Evolutionary conservation across 371 early-diverging fungal species (phyloP).

Genomic region (Mortierella sp.): DNA sequence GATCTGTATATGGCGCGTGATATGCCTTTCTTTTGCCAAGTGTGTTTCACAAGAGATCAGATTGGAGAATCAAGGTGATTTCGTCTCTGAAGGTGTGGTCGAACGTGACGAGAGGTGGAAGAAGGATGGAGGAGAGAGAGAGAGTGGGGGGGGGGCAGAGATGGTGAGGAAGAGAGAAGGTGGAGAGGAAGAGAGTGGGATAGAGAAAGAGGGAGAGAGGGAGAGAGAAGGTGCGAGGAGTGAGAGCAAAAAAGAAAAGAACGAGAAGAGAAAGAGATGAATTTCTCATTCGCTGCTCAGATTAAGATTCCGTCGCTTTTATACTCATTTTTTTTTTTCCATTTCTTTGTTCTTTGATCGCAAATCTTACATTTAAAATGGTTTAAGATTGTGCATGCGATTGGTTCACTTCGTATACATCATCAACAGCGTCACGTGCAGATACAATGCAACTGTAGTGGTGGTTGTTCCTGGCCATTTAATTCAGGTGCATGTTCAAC

Average conservation of each 20-base stretch:
- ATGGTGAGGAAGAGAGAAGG: neutral
- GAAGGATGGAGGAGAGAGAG: neutral
- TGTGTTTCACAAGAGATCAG: neutral
- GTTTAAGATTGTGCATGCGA: neutral
- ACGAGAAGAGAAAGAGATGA: conserved; percentile 33
- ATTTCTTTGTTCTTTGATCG: conserved; percentile 3
- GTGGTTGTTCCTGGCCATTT: too few species aligned
- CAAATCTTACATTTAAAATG: neutral
- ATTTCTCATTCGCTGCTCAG: conserved; percentile 8
- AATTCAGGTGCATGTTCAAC: too few species aligned
- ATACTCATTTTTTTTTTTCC: neutral
- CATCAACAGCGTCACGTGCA: too few species aligned
- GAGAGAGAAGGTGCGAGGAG: conserved; percentile 16
- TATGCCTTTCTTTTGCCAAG: neutral
- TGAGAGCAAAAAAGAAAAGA: conserved; percentile 24
- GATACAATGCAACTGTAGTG: too few species aligned
- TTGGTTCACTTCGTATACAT: too few species aligned
- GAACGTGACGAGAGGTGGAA: conserved; percentile 1
- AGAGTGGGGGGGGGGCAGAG: neutral
- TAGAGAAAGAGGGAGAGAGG: conserved; percentile 2
- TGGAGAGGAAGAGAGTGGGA: conserved; percentile 4
- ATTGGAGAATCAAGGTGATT: conserved; percentile 3
- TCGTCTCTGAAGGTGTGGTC: neutral
- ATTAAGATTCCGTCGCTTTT: conserved; percentile 17
- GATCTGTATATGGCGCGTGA: neutral